Conservation (phyloP, 2,329 filamentous ascomycete genomes). For the Kalaharituber pfeilii region DNA sequence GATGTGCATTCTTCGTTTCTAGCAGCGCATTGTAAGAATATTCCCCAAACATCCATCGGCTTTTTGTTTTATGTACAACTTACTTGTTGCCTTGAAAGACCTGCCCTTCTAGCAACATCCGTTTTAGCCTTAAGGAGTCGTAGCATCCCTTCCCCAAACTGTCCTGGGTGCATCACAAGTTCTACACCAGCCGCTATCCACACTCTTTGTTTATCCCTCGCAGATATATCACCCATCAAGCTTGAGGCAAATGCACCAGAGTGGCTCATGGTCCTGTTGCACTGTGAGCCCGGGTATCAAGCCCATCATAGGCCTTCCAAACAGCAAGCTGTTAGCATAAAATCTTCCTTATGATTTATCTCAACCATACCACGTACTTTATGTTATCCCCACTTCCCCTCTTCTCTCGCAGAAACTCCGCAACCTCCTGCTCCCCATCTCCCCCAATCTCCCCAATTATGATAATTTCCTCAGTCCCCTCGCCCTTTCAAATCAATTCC, state of each 20-base stretch:
- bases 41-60: too few relatives aligned
- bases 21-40: too few relatives aligned
- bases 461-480: slow-evolving; percentile 53
- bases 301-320: slow-evolving; percentile 48
- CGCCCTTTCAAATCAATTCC: slow-evolving; percentile 46
- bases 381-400: slow-evolving; percentile 38
- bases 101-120: too few relatives aligned
- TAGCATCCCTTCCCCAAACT: too few relatives aligned
- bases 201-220: slow-evolving; percentile 46
- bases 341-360: too few relatives aligned
- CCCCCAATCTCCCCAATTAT: slow-evolving; percentile 58
- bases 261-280: slow-evolving; percentile 60
- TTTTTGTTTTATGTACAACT: too few relatives aligned
- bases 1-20: too few relatives aligned
- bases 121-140: too few relatives aligned
- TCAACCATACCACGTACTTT: slow-evolving; percentile 40
- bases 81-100: too few relatives aligned
- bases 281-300: slow-evolving; percentile 50
- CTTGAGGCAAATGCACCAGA: slow-evolving; percentile 48
- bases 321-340: slow-evolving; percentile 1
- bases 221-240: slow-evolving; percentile 46
- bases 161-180: slow-evolving; percentile 58
- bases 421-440: slow-evolving; percentile 50
- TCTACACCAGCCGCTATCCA: slow-evolving; percentile 49
- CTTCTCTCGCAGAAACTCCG: slow-evolving; percentile 56